Evolutionary conservation across 179 eudicot genomes (phyloP).

Genomic region (Beta corolliflora): DNA sequence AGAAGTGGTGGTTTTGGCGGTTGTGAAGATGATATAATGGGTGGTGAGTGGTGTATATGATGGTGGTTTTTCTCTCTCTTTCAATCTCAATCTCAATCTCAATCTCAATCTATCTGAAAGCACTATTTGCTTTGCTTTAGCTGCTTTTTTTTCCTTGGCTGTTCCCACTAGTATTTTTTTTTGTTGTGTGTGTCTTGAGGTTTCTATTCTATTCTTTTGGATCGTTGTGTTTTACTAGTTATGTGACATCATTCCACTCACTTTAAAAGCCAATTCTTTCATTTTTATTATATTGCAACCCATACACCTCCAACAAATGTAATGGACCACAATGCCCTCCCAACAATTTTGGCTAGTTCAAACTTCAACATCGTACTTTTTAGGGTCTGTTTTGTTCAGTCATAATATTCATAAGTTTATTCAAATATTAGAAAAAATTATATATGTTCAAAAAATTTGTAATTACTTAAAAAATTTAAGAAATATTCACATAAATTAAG

Average conservation of each 20-base stretch:
- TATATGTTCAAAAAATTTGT: too few relatives aligned
- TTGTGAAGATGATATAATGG: not conserved
- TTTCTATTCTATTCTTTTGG: conserved; percentile 31
- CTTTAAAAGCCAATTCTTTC: conserved; percentile 14
- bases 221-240: conserved; percentile 16
- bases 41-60: too few relatives aligned
- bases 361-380: too few relatives aligned
- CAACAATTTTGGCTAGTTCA: not conserved
- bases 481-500: too few relatives aligned
- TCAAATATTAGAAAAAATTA: too few relatives aligned
- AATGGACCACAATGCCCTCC: not conserved
- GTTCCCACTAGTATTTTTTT: conserved; percentile 17
- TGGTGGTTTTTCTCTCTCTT: not conserved
- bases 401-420: too few relatives aligned
- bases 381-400: too few relatives aligned
- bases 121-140: conserved; percentile 22
- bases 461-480: too few relatives aligned
- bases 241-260: conserved; percentile 29
- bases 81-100: not conserved
- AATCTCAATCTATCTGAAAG: conserved; percentile 8
- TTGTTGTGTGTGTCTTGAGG: not conserved
- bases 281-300: not conserved
- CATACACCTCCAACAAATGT: not conserved
- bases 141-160: conserved; percentile 23
- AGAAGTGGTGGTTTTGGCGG: not conserved